These are phyloP conservation scores for Eutrema yunnanense DNA, from an alignment of 345 rosid species.

Conservation along the genomic window DNA sequence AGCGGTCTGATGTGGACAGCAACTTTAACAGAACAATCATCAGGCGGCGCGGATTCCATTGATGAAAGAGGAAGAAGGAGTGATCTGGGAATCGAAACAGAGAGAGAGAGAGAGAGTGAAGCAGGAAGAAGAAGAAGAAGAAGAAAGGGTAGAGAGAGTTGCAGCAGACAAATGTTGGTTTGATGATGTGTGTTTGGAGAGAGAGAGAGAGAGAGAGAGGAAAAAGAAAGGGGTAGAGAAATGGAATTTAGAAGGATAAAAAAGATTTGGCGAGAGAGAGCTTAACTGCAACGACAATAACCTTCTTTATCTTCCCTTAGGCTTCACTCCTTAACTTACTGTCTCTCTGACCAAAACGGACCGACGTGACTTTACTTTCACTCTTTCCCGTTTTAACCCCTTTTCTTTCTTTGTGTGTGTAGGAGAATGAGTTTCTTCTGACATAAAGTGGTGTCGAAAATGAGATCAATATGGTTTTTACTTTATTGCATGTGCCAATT, in stretches of 20 bases:
- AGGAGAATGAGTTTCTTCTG: background rate
- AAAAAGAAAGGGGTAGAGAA: constrained; percentile 39
- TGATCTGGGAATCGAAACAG: constrained; percentile 20
- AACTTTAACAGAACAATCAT: constrained; percentile 94
- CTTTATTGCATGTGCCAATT: constrained; percentile 25
- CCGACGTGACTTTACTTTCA: constrained; percentile 36
- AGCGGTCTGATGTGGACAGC: constrained; percentile 97
- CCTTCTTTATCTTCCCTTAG: constrained; percentile 63
- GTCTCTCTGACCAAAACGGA: background rate
- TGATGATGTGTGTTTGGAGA: constrained; percentile 21
- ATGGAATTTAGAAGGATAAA: constrained; percentile 27
- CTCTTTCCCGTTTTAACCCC: constrained; percentile 46
- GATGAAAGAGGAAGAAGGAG: background rate
- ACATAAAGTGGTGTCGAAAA: background rate
- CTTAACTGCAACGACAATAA: constrained; percentile 49
- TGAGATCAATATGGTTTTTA: background rate
- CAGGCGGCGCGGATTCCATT: constrained; percentile 52
- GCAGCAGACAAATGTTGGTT: constrained; percentile 31
- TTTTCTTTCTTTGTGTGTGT: background rate
- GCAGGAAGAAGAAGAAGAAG: constrained; percentile 18
- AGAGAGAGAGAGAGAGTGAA: constrained; percentile 25
- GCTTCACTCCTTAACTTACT: constrained; percentile 40
- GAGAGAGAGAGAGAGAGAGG: constrained; percentile 20
- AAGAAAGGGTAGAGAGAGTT: constrained; percentile 22
- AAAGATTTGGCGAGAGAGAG: constrained; percentile 13